These are phyloP conservation scores for Aspergillus nidulans DNA, from an alignment of 495 filamentous ascomycete species.

Conservation along the genomic window DNA sequence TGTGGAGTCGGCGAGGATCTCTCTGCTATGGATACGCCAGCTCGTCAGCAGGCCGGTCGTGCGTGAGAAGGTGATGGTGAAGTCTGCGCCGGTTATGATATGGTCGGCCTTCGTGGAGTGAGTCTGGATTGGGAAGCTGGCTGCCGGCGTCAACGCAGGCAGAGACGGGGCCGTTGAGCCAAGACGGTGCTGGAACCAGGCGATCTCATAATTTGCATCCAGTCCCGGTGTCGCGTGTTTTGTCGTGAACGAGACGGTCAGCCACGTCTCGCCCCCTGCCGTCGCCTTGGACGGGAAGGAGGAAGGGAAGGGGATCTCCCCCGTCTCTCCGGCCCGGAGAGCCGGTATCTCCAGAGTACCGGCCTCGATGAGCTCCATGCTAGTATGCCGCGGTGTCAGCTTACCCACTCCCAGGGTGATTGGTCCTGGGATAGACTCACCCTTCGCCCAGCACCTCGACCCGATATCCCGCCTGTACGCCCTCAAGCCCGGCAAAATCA, in stretches of 20 bases:
- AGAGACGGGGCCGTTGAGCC: not conserved
- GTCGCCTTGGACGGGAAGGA: not conserved
- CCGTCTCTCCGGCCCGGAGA: conserved; percentile 16
- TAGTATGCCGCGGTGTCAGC: no score
- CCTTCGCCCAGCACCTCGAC: conserved; percentile 19
- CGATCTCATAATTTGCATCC: conserved; percentile 28
- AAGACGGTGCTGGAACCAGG: conserved; percentile 27
- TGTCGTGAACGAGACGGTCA: conserved; percentile 30
- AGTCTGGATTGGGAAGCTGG: not conserved
- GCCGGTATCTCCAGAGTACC: conserved; percentile 20
- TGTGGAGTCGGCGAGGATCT: not conserved
- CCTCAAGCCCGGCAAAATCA: conserved; percentile 48
- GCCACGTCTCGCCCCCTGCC: conserved; percentile 12
- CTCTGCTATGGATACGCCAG: conserved; percentile 7
- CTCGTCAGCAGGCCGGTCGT: conserved; percentile 14
- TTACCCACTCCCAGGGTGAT: no score
- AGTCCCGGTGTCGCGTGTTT: conserved; percentile 22
- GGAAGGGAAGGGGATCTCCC: conserved; percentile 15
- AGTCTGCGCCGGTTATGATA: conserved; percentile 3
- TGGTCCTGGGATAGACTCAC: conserved; percentile 5
- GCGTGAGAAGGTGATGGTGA: conserved; percentile 13
- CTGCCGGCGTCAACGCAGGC: not conserved
- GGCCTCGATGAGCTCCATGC: conserved; percentile 9
- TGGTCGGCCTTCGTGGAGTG: not conserved
- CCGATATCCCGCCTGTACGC: conserved; percentile 31